Percentiles rank a stretch among this genome's conserved stretches.
Conservation (phyloP, 805 yeast genomes). For the Teunomyces kruisii region DNA sequence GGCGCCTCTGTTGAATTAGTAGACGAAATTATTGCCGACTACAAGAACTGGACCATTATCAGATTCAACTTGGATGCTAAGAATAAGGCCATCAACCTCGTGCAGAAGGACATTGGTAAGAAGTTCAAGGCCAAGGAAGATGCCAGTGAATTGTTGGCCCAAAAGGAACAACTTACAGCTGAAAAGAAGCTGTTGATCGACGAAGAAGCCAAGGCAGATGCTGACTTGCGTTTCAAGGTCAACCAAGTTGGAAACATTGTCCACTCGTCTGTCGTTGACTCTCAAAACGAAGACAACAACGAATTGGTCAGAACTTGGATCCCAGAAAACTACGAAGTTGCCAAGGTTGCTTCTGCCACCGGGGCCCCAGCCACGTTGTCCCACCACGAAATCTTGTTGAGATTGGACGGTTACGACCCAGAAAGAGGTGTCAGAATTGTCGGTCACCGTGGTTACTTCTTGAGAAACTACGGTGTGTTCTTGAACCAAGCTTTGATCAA, state of each 20-base stretch:
- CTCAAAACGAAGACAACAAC: conserved; percentile 88
- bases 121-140: conserved; percentile 95
- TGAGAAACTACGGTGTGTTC: conserved; percentile 94
- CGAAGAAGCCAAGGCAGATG: conserved; percentile 79
- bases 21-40: conserved; percentile 89
- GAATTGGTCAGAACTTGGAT: conserved; percentile 85
- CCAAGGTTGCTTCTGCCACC: conserved; percentile 71
- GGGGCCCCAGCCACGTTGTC: conserved; percentile 77
- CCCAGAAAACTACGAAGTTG: conserved; percentile 68
- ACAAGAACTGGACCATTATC: conserved; percentile 86
- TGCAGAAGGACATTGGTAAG: conserved; percentile 90
- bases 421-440: conserved; percentile 97
- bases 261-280: conserved; percentile 85
- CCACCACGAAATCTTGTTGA: conserved; percentile 91
- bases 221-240: conserved; percentile 72
- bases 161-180: conserved; percentile 73
- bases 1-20: conserved; percentile 93
- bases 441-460: conserved; percentile 98
- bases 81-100: conserved; percentile 83
- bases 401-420: conserved; percentile 97
- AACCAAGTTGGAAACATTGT: conserved; percentile 91
- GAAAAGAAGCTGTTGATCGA: conserved; percentile 67
- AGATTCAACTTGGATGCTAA: conserved; percentile 82
- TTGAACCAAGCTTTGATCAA: conserved; percentile 97
- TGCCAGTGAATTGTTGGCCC: conserved; percentile 75